Conservation (phyloP, 2,329 filamentous ascomycete species). For the Nemania abortiva region DNA sequence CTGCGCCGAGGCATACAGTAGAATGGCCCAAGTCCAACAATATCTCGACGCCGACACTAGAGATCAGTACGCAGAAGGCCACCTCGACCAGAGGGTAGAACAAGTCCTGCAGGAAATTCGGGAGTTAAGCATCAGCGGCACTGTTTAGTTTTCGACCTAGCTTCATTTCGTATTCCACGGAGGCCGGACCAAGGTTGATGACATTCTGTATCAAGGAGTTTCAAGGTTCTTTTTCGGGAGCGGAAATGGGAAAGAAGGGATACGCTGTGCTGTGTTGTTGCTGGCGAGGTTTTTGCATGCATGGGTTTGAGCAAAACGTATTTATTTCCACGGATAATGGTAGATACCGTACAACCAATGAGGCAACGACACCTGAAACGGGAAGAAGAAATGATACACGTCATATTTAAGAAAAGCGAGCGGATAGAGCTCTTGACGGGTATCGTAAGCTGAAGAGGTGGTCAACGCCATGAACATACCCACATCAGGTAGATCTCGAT, state of each 20-base stretch:
- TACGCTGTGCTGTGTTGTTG: not conserved
- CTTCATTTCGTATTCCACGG: not conserved
- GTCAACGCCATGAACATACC: not conserved
- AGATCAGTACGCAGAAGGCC: slow-evolving; percentile 94
- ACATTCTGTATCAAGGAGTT: slow-evolving; percentile 27
- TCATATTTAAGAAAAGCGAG: not conserved
- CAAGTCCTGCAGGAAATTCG: slow-evolving; percentile 97
- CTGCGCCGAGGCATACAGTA: slow-evolving; percentile 95
- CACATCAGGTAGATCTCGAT: not conserved
- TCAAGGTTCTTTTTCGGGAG: slow-evolving; percentile 15
- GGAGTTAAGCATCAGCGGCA: slow-evolving; percentile 90
- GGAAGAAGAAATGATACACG: slow-evolving; percentile 22
- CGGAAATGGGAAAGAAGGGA: slow-evolving; percentile 21
- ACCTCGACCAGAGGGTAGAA: slow-evolving; percentile 91
- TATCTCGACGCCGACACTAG: slow-evolving; percentile 95
- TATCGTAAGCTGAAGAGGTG: not conserved
- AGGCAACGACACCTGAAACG: slow-evolving; percentile 16
- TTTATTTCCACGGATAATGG: slow-evolving; percentile 22
- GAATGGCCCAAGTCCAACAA: slow-evolving; percentile 99
- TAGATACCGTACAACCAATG: slow-evolving; percentile 28
- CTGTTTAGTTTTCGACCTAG: slow-evolving; percentile 60
- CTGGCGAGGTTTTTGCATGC: slow-evolving; percentile 19
- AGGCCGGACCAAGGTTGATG: not conserved
- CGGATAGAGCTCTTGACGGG: not conserved
- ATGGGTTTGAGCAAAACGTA: slow-evolving; percentile 20